Conservation (phyloP, 2,329 filamentous ascomycete species). For the Arthrobotrys megalospora region DNA sequence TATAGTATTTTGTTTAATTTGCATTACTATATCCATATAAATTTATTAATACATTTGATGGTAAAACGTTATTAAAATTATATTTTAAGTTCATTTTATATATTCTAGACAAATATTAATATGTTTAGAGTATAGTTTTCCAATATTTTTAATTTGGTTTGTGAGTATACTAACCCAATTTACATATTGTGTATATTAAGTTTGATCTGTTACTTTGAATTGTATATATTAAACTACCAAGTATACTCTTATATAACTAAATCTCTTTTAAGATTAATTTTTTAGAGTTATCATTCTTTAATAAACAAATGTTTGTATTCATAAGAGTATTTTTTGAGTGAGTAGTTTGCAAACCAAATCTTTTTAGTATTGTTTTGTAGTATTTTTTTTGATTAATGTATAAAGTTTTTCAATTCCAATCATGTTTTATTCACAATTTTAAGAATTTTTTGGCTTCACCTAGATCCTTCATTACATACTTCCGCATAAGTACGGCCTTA, state of each 20-base stretch:
- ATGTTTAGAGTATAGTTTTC: slow-evolving; percentile 5
- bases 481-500: background rate
- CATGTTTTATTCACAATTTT: too few species aligned
- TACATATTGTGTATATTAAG: background rate
- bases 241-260: slow-evolving; percentile 1
- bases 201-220: too few species aligned
- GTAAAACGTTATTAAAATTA: slow-evolving; percentile 29
- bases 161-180: slow-evolving; percentile 1
- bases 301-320: background rate
- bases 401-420: slow-evolving; percentile 2
- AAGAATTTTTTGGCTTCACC: background rate
- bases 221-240: background rate
- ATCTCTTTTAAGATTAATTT: background rate
- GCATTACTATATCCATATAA: too few species aligned
- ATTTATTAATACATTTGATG: too few species aligned
- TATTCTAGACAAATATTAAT: slow-evolving; percentile 1
- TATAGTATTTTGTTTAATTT: too few species aligned
- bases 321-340: too few species aligned
- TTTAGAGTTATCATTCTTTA: background rate
- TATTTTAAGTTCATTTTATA: slow-evolving; percentile 5
- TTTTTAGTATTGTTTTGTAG: background rate
- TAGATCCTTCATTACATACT: background rate
- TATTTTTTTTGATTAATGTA: background rate
- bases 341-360: background rate
- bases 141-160: slow-evolving; percentile 12